phyloP scores from a whole-genome alignment of 805 yeast species.

The Torulaspora gathmanii region DNA sequence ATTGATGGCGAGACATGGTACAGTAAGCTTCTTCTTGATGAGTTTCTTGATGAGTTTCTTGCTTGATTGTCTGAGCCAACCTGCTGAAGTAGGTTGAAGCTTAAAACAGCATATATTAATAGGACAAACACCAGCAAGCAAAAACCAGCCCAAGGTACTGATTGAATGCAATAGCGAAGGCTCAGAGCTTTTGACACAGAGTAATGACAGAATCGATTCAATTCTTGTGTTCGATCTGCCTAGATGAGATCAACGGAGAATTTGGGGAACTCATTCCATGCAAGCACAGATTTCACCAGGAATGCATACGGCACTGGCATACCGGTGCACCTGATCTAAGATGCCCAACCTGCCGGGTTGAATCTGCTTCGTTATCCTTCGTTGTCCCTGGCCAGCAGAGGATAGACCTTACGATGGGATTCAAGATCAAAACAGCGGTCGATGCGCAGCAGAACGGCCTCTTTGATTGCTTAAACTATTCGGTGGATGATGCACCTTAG shows the following conservation, averaged over 20 bases:
- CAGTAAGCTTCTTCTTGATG: not conserved
- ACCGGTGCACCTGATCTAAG: slow-evolving; percentile 20
- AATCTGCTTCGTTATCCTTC: slow-evolving; percentile 11
- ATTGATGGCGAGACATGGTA: slow-evolving; percentile 82
- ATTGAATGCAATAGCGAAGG: not conserved
- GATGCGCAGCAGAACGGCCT: slow-evolving; percentile 11
- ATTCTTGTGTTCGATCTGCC: slow-evolving; percentile 55
- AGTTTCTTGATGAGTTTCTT: not conserved
- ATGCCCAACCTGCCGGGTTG: slow-evolving; percentile 32
- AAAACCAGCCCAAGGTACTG: slow-evolving; percentile 15
- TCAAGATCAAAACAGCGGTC: slow-evolving; percentile 10
- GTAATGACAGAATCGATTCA: slow-evolving; percentile 1
- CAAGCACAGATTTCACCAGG: slow-evolving; percentile 51
- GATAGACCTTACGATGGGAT: slow-evolving; percentile 18
- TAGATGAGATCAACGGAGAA: slow-evolving; percentile 36
- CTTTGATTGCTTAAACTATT: slow-evolving; percentile 2
- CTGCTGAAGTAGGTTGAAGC: not conserved
- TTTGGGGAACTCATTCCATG: slow-evolving; percentile 42
- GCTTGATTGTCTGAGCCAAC: not conserved
- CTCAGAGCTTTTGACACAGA: not conserved
- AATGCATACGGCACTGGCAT: slow-evolving; percentile 56
- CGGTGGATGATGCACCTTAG: not conserved
- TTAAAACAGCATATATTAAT: too few species aligned
- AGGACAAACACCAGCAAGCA: slow-evolving; percentile 2
- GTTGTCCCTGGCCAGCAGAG: slow-evolving; percentile 4